Percentiles rank a stretch among this genome's conserved stretches.
phyloP scores from a whole-genome alignment of 441 rosid genomes.

The Capsella rubella region DNA sequence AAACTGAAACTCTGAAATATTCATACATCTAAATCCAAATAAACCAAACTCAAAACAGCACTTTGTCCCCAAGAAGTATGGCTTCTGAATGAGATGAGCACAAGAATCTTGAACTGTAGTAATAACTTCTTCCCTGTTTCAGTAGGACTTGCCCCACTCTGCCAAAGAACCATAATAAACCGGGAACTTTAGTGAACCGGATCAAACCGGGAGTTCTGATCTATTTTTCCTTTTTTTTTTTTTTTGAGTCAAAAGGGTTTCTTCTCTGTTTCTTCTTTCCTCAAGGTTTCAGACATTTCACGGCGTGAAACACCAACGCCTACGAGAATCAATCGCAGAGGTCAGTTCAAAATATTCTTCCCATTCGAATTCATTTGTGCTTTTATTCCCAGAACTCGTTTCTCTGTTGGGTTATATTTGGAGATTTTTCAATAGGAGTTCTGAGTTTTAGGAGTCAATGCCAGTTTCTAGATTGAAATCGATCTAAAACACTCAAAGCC shows the following conservation, averaged over 20 bases:
- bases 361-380: neutral
- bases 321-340: constrained; percentile 1
- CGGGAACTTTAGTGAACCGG: neutral
- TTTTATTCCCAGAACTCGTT: neutral
- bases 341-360: constrained; percentile 7
- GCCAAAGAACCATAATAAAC: neutral
- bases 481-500: constrained; percentile 1
- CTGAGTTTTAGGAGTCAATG: neutral
- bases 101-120: neutral
- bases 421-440: neutral
- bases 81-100: neutral
- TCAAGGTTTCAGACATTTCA: neutral
- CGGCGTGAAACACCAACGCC: constrained; percentile 14
- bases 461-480: constrained; percentile 19
- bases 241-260: neutral
- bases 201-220: neutral
- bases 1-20: neutral
- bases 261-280: constrained; percentile 6
- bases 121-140: neutral
- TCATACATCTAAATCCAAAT: neutral
- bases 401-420: neutral
- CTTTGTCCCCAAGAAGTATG: neutral
- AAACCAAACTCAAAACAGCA: neutral
- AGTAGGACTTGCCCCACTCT: neutral
- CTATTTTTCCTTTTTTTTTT: neutral